phyloP scores from a whole-genome alignment of 2,329 filamentous ascomycete genomes.

The Cladosporium colombiae region DNA sequence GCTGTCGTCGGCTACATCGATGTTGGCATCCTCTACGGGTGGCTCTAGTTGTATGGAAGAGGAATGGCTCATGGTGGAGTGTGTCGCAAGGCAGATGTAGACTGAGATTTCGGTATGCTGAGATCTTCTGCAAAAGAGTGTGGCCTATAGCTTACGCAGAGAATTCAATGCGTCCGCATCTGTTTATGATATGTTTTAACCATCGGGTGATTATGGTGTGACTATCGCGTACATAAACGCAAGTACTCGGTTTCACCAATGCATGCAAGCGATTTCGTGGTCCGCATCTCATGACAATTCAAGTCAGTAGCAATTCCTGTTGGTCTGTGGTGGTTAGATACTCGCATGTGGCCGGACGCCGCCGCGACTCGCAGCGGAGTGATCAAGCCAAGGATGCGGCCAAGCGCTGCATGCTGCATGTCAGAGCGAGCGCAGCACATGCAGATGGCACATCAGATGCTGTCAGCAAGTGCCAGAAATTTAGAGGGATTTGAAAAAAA shows the following conservation, averaged over 20 bases:
- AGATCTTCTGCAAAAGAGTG: background rate
- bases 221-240: background rate
- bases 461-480: background rate
- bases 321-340: background rate
- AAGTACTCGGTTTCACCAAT: background rate
- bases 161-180: background rate
- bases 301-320: background rate
- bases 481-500: background rate
- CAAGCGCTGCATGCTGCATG: background rate
- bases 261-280: background rate
- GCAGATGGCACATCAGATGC: background rate
- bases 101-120: background rate
- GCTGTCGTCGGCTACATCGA: background rate
- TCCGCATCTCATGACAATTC: background rate
- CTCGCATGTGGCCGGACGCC: background rate
- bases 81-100: background rate
- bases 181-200: background rate
- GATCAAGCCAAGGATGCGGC: background rate
- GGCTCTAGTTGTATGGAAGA: background rate
- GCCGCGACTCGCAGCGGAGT: background rate
- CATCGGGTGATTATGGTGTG: background rate
- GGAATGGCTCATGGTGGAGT: background rate
- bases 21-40: background rate
- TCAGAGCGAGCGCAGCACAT: background rate
- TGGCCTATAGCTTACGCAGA: background rate